These are phyloP conservation scores for Xylaria grammica DNA, from an alignment of 495 filamentous ascomycete species.

Conservation along the genomic window DNA sequence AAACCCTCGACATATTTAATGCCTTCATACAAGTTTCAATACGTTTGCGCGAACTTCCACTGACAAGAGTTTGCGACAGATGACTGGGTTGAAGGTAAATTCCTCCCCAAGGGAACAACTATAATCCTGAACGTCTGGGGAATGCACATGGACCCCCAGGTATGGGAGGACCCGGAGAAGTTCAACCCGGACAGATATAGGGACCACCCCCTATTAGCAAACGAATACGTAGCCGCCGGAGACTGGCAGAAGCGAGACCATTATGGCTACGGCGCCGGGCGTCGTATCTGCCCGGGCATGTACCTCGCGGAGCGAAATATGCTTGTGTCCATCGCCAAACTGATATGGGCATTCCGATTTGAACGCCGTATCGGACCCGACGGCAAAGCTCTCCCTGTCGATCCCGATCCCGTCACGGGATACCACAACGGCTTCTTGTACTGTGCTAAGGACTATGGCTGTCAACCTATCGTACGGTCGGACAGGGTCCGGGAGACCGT, in stretches of 20 bases:
- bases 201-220: neutral
- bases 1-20: too few species aligned
- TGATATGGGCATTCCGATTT: neutral
- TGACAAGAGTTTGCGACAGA: constrained; percentile 35
- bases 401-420: constrained; percentile 25
- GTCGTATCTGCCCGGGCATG: constrained; percentile 2
- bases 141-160: constrained; percentile 42
- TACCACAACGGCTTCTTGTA: constrained; percentile 46
- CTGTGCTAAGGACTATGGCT: constrained; percentile 43
- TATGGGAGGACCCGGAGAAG: constrained; percentile 45
- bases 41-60: neutral
- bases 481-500: constrained; percentile 39
- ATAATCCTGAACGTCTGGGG: constrained; percentile 50
- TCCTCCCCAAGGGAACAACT: constrained; percentile 48
- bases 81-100: constrained; percentile 46
- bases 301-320: neutral
- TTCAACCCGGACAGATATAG: constrained; percentile 52
- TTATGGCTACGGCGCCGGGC: constrained; percentile 3
- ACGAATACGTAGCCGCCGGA: neutral
- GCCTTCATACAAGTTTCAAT: too few species aligned
- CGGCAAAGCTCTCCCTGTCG: constrained; percentile 25
- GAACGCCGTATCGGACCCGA: too few species aligned
- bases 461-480: constrained; percentile 34
- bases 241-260: neutral
- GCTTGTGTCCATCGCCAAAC: neutral